phyloP scores from a whole-genome alignment of 192 early-diverging fungal species.

The Chytriomyces confervae region DNA sequence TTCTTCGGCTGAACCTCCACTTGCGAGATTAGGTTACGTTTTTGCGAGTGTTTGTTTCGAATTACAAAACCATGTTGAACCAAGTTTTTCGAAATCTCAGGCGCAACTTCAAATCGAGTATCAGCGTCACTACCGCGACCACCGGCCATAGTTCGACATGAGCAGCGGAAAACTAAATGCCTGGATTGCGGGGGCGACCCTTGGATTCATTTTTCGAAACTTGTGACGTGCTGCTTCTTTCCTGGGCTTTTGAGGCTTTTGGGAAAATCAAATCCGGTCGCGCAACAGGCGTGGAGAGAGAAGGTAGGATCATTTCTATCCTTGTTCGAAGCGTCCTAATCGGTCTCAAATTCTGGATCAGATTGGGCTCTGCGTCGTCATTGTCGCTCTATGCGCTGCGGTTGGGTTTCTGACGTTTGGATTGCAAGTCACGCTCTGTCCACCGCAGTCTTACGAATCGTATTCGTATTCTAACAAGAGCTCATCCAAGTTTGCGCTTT shows the following conservation, averaged over 20 bases:
- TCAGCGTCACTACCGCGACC: neutral
- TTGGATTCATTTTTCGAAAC: conserved; percentile 45
- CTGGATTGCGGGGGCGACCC: conserved; percentile 6
- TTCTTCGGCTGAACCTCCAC: neutral
- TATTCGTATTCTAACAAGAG: conserved; percentile 10
- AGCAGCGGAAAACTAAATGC: neutral
- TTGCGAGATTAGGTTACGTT: conserved; percentile 4
- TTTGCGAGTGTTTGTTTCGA: too few relatives aligned
- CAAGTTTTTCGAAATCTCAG: neutral
- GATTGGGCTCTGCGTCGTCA: conserved; percentile 86
- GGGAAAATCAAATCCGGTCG: conserved; percentile 40
- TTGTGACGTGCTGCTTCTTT: conserved; percentile 52
- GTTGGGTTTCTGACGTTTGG: conserved; percentile 60
- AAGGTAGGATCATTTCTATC: conserved; percentile 41
- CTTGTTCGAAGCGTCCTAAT: conserved; percentile 39
- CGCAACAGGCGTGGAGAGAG: conserved; percentile 63
- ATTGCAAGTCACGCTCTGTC: conserved; percentile 26
- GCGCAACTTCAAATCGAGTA: neutral
- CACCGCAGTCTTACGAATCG: neutral
- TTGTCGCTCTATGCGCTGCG: conserved; percentile 71
- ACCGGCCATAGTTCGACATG: neutral
- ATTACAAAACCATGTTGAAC: too few relatives aligned
- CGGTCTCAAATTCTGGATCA: conserved; percentile 35
- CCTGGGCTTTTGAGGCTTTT: conserved; percentile 20
- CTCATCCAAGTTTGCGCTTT: neutral